Percentiles rank a stretch among this genome's conserved stretches.
Evolutionary conservation across 805 yeast species (phyloP).

Genomic region (Candida namnaoensis): DNA sequence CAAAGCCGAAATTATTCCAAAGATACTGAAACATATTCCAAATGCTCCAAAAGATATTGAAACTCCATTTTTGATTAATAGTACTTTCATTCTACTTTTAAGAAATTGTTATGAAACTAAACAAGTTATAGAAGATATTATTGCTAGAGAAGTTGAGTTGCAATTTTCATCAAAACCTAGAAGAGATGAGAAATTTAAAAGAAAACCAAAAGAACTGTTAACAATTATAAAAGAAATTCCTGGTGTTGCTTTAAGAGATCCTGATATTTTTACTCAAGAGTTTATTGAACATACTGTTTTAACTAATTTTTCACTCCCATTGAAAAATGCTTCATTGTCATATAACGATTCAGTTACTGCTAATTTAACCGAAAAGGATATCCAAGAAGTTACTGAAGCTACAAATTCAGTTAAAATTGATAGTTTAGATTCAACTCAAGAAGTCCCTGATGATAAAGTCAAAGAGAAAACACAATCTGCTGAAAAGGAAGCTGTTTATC

Average conservation of each 20-base stretch:
- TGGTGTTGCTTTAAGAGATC: slow-evolving; percentile 36
- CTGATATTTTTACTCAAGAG: slow-evolving; percentile 37
- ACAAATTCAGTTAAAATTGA: slow-evolving; percentile 13
- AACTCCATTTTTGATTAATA: slow-evolving; percentile 32
- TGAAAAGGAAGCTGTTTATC: slow-evolving; percentile 10
- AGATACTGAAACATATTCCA: slow-evolving; percentile 35
- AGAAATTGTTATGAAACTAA: slow-evolving; percentile 66
- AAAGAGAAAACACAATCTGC: slow-evolving; percentile 11
- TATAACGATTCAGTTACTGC: background rate
- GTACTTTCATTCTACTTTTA: slow-evolving; percentile 41
- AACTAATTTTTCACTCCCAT: slow-evolving; percentile 33
- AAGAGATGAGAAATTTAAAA: slow-evolving; percentile 15
- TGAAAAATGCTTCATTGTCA: slow-evolving; percentile 15
- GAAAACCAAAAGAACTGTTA: slow-evolving; percentile 34
- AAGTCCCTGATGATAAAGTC: slow-evolving; percentile 12
- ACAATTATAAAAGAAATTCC: slow-evolving; percentile 41
- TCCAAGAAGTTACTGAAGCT: too few species aligned
- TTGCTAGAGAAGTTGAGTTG: slow-evolving; percentile 41
- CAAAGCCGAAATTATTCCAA: slow-evolving; percentile 35
- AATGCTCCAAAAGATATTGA: slow-evolving; percentile 26
- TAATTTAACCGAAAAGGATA: too few species aligned
- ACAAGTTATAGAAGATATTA: slow-evolving; percentile 36
- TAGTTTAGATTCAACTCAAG: slow-evolving; percentile 4
- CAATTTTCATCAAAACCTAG: slow-evolving; percentile 27
- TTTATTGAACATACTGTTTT: slow-evolving; percentile 33